Percentiles rank a stretch among this genome's conserved stretches.
Evolutionary conservation across 2,329 filamentous ascomycete species (phyloP).

Genomic region (Hypoxylon sp.): DNA sequence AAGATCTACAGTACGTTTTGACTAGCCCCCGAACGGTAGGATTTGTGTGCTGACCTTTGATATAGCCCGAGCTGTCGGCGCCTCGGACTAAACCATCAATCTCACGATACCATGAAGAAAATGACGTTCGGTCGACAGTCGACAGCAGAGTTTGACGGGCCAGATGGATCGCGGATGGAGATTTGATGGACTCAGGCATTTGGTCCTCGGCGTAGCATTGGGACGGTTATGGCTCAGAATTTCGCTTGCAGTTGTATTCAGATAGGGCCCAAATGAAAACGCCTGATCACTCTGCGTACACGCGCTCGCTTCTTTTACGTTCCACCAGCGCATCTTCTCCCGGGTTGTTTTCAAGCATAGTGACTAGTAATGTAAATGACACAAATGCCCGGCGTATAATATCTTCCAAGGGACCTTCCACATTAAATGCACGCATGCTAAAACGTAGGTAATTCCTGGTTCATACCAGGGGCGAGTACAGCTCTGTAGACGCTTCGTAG

Average conservation of each 20-base stretch:
- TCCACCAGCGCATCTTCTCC: neutral
- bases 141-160: slow-evolving; percentile 49
- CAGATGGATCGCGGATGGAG: slow-evolving; percentile 51
- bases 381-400: neutral
- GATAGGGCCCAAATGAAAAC: slow-evolving; percentile 54
- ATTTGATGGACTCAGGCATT: slow-evolving; percentile 55
- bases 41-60: slow-evolving; percentile 23
- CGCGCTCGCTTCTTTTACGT: slow-evolving; percentile 5
- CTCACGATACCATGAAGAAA: slow-evolving; percentile 56
- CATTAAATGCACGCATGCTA: neutral
- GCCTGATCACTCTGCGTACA: slow-evolving; percentile 50
- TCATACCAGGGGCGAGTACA: neutral
- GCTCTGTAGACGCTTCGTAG: neutral
- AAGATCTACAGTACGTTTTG: slow-evolving; percentile 88
- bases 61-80: slow-evolving; percentile 55
- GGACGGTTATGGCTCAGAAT: slow-evolving; percentile 54
- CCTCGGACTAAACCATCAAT: slow-evolving; percentile 54
- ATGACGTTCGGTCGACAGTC: slow-evolving; percentile 52
- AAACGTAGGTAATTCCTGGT: neutral
- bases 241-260: slow-evolving; percentile 53
- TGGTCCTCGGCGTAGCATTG: slow-evolving; percentile 57
- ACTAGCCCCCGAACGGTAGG: neutral
- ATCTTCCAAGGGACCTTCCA: neutral
- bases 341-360: neutral
- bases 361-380: neutral